Conservation (phyloP, 1,284 basidiomycete species). For the Apiotrichum mycotoxinovorans region DNA sequence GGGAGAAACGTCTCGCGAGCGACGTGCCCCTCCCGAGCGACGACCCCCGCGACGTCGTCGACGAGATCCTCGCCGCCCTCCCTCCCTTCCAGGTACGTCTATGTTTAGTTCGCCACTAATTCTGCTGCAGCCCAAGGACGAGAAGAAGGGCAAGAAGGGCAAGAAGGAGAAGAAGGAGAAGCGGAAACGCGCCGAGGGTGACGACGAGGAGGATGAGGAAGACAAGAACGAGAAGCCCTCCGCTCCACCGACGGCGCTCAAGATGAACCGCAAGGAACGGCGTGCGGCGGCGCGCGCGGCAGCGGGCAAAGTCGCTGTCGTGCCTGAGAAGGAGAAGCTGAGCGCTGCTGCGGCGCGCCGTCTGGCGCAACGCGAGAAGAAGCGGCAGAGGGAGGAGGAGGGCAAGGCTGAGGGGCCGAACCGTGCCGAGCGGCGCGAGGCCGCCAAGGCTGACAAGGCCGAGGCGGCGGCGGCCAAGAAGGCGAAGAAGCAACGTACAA, state of each 20-base stretch:
- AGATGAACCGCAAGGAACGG: slow-evolving; percentile 16
- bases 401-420: background rate
- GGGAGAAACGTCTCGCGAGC: slow-evolving; percentile 16
- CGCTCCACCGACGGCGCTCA: background rate
- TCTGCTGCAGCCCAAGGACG: slow-evolving; percentile 1
- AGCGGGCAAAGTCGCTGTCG: slow-evolving; percentile 5
- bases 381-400: slow-evolving; percentile 2
- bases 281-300: slow-evolving; percentile 14
- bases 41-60: slow-evolving; percentile 34
- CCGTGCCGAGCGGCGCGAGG: slow-evolving; percentile 8
- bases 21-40: slow-evolving; percentile 3
- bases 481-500: background rate
- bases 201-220: slow-evolving; percentile 1
- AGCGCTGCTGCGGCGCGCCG: slow-evolving; percentile 10
- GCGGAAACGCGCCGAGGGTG: slow-evolving; percentile 5
- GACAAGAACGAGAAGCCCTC: background rate
- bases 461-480: slow-evolving; percentile 1
- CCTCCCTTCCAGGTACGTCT: background rate
- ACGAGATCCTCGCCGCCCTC: slow-evolving; percentile 25
- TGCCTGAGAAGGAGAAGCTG: background rate
- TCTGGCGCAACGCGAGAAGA: slow-evolving; percentile 8
- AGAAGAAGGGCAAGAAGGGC: slow-evolving; percentile 6
- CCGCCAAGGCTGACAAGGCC: background rate
- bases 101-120: too few relatives aligned
- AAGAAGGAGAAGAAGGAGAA: slow-evolving; percentile 4